A percentile compares a stretch with the other conserved stretches of the same genome.
These are phyloP conservation scores for Thielaviopsis punctulata DNA, from an alignment of 2,329 filamentous ascomycete genomes.

Conservation along the genomic window DNA sequence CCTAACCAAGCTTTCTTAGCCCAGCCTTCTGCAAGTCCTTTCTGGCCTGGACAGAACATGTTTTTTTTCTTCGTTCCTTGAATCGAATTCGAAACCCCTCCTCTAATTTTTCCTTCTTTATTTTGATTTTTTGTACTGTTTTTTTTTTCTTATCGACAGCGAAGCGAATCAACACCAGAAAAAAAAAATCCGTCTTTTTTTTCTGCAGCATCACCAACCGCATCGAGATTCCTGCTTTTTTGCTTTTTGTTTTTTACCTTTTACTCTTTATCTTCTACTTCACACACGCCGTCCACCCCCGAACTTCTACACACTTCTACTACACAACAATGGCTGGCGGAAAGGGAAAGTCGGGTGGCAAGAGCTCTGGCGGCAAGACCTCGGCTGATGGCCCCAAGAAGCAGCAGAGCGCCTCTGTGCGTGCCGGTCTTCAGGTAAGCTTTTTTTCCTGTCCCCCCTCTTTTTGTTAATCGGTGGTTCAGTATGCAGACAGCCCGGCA, in stretches of 20 bases:
- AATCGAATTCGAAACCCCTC: conserved; percentile 5
- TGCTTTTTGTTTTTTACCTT: neutral
- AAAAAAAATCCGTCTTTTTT: neutral
- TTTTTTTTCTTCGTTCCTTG: neutral
- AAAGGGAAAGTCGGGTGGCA: conserved; percentile 89
- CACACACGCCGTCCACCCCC: too few relatives aligned
- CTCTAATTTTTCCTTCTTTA: neutral
- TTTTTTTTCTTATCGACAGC: conserved; percentile 2
- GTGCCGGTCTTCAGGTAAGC: conserved; percentile 87
- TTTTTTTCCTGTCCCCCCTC: conserved; percentile 8
- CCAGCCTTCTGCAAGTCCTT: neutral
- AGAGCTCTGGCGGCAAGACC: conserved; percentile 67
- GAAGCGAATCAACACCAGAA: conserved; percentile 2
- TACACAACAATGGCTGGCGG: conserved; percentile 51
- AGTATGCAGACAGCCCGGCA: neutral
- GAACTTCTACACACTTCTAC: neutral
- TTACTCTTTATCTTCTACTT: conserved; percentile 7
- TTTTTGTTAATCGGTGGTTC: neutral
- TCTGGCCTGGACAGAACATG: neutral
- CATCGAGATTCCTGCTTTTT: neutral
- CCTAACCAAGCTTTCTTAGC: neutral
- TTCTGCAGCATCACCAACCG: neutral
- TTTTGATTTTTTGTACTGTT: neutral
- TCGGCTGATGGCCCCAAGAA: conserved; percentile 55
- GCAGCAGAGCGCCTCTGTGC: conserved; percentile 87